Conservation (phyloP, 78 protist species). For the Monosiga brevicollis region DNA sequence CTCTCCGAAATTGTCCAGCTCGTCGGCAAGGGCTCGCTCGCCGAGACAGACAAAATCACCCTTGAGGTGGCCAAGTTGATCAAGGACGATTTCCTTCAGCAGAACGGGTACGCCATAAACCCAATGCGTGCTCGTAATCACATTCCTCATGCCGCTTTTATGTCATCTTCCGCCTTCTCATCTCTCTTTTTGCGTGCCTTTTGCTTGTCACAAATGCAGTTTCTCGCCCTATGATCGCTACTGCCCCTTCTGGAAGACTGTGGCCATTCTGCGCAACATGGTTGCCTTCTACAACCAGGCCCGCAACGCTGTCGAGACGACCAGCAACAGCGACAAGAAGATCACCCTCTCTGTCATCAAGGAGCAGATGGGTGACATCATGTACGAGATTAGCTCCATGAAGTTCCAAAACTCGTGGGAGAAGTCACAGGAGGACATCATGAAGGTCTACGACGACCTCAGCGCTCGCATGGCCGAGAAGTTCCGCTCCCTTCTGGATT, state of each 20-base stretch:
- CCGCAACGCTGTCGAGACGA: slow-evolving; percentile 1
- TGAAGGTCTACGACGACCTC: no score
- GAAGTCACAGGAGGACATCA: no score
- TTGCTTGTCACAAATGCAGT: no score
- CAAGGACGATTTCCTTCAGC: slow-evolving; percentile 97
- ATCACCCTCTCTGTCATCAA: slow-evolving; percentile 14
- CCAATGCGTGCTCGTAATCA: no score
- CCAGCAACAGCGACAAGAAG: slow-evolving; percentile 12
- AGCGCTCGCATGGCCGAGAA: no score
- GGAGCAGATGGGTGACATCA: neutral
- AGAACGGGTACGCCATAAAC: slow-evolving; percentile 93
- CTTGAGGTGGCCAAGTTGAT: slow-evolving; percentile 92
- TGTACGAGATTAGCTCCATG: slow-evolving; percentile 24
- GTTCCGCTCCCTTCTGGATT: no score
- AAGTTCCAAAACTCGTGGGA: slow-evolving; percentile 42
- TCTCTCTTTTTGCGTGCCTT: no score
- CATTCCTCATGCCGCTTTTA: no score
- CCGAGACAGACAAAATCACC: slow-evolving; percentile 94
- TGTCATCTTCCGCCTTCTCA: no score
- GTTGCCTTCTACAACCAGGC: slow-evolving; percentile 62
- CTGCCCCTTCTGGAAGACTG: slow-evolving; percentile 99
- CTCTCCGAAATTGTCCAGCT: slow-evolving; percentile 97
- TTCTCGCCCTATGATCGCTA: slow-evolving; percentile 78
- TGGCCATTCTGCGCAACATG: slow-evolving; percentile 89
- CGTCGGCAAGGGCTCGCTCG: slow-evolving; percentile 97